Evolutionary conservation across 1,284 basidiomycete species (phyloP).

Genomic region (Marasmius tenuissimus): DNA sequence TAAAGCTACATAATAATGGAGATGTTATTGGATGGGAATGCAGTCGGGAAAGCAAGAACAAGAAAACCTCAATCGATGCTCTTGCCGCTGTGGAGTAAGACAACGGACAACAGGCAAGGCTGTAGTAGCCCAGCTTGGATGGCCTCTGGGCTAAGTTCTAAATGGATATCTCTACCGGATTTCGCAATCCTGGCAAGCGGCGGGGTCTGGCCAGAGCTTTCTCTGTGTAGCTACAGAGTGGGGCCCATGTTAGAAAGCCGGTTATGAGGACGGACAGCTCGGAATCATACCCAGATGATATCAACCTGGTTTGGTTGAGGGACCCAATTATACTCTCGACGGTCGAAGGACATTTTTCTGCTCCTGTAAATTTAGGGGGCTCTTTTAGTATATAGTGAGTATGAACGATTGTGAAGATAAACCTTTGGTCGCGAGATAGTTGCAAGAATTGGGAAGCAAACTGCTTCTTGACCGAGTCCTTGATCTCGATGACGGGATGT

Average conservation of each 20-base stretch:
- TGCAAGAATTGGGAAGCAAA: conserved; percentile 6
- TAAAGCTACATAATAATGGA: too few species aligned
- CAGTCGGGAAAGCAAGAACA: background rate
- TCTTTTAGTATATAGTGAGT: background rate
- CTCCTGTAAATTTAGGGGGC: background rate
- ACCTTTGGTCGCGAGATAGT: conserved; percentile 13
- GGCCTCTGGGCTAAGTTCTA: conserved; percentile 28
- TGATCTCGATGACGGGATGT: conserved; percentile 11
- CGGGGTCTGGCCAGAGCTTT: conserved; percentile 13
- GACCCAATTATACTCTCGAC: conserved; percentile 12
- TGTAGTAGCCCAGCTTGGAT: conserved; percentile 30
- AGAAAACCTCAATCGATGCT: conserved; percentile 26
- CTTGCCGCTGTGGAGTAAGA: conserved; percentile 29
- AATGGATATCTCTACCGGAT: conserved; percentile 20
- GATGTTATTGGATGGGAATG: too few species aligned
- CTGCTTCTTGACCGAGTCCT: conserved; percentile 10
- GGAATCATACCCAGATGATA: conserved; percentile 8
- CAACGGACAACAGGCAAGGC: conserved; percentile 23
- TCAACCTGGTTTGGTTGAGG: background rate
- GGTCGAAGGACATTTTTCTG: conserved; percentile 10
- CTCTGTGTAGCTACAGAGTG: conserved; percentile 19
- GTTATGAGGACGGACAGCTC: background rate
- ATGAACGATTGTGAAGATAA: background rate
- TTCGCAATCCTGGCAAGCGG: conserved; percentile 27
- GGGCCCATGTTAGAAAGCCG: background rate